Base-by-base conservation (phyloP, 2,329 filamentous ascomycete species). In the Aspergillus pseudonomiae region DNA sequence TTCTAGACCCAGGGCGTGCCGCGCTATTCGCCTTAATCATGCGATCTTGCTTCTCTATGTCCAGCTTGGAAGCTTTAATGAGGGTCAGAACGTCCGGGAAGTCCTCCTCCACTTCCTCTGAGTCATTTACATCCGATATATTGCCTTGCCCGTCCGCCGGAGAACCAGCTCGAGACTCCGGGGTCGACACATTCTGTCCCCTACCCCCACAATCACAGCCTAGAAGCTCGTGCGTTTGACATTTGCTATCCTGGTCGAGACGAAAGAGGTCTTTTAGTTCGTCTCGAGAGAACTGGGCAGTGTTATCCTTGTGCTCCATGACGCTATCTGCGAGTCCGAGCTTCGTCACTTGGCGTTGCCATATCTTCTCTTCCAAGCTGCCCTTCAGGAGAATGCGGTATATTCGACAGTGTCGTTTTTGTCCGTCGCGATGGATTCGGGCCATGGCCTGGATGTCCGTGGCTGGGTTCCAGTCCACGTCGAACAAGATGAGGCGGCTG, bases 381-480 rank as follows among this genome's bases (percentile, higher is more conserved):
- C 89, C 89, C 63, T 89, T 86, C 4, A 89, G 86, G 14, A 92
- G 73, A 61, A 92, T 82, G 6, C 90, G 83, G 70, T 92, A 92
- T 63, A 92, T 91, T 61, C 86, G 86, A 65, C 89, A 90, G 4
- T 85, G 86, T 12, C 82, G 78, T 73, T 88, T 90, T 73, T 92
- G 90, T 0, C 90, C 90, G 68, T 91, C 89, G 56, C 90, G 85
- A 72, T 92, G 89, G 54, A 92, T 89, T 16, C 90, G 86, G 14
- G 89, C 90, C 88, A 92, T 91, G 9, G 90, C 89, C 74, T 92
- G 90, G 24, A 90, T 79, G 70, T 92, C 90, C 0, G 88, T 90
- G 0, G 89, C 88, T 1, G 90, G 90, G 70, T 92, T 92, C 90
- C 90, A 92, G 76, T 92, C 90, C 10, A 90, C 85, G 68, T 92